Evolutionary conservation across 345 rosid species (phyloP).

Genomic region (Corchorus capsularis): DNA sequence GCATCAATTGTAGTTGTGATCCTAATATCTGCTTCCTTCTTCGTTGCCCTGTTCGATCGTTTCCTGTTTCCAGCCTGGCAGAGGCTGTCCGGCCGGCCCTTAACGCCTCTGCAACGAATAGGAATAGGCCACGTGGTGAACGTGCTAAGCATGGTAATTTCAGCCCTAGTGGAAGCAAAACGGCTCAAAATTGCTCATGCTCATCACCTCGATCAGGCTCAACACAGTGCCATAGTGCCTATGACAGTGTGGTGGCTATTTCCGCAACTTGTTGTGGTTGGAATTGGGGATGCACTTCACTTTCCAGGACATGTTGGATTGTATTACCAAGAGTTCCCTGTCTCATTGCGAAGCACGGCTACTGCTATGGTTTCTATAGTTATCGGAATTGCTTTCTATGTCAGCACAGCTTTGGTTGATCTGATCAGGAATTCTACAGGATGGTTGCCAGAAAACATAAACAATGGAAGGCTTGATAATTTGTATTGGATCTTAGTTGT

Average conservation of each 20-base stretch:
- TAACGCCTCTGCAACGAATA: slow-evolving; percentile 30
- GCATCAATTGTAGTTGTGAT: slow-evolving; percentile 34
- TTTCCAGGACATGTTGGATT: slow-evolving; percentile 42
- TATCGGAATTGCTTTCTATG: slow-evolving; percentile 34
- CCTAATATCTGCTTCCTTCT: slow-evolving; percentile 25
- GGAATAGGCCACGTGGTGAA: slow-evolving; percentile 44
- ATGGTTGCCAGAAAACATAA: slow-evolving; percentile 43
- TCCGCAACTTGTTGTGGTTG: slow-evolving; percentile 43
- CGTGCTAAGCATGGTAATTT: slow-evolving; percentile 23
- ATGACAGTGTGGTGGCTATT: slow-evolving; percentile 41
- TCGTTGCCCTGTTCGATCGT: slow-evolving; percentile 32
- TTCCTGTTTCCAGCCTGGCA: slow-evolving; percentile 31
- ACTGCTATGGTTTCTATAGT: slow-evolving; percentile 40
- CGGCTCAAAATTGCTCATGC: slow-evolving; percentile 29
- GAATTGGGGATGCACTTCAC: slow-evolving; percentile 44
- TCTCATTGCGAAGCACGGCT: slow-evolving; percentile 29
- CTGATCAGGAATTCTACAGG: slow-evolving; percentile 29
- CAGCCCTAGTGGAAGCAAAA: slow-evolving; percentile 40
- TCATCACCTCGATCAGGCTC: slow-evolving; percentile 8
- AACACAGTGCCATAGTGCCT: slow-evolving; percentile 19
- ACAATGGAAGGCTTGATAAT: slow-evolving; percentile 41
- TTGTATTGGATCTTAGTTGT: slow-evolving; percentile 36
- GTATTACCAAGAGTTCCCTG: slow-evolving; percentile 44
- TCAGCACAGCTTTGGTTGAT: slow-evolving; percentile 40
- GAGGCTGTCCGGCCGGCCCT: slow-evolving; percentile 9